phyloP scores from a whole-genome alignment of 1,284 basidiomycete genomes.

The Leccinum pseudoinsigne region DNA sequence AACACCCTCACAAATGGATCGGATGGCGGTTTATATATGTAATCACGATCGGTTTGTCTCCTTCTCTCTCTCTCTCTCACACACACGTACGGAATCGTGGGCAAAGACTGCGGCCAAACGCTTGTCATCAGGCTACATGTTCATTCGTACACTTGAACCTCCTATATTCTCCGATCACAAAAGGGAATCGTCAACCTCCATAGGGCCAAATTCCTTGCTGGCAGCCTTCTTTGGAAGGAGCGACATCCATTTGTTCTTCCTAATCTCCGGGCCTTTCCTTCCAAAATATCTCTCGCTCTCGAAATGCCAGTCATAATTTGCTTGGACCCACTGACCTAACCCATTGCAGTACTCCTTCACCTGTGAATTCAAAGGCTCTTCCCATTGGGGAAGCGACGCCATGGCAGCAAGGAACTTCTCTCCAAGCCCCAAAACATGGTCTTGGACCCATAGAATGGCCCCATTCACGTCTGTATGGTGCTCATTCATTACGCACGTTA shows the following conservation, averaged over 20 bases:
- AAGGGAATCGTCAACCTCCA: neutral
- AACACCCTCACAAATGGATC: no score
- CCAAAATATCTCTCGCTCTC: neutral
- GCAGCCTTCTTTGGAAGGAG: neutral
- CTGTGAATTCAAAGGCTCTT: neutral
- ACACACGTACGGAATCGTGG: neutral
- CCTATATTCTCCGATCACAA: neutral
- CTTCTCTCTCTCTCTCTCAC: neutral
- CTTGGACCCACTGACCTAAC: neutral
- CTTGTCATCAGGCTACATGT: neutral
- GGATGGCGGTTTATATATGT: no score
- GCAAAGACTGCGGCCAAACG: neutral
- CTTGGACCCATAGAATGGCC: constrained; percentile 37
- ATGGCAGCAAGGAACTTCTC: neutral
- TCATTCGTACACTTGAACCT: neutral
- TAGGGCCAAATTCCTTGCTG: neutral
- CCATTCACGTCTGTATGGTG: constrained; percentile 33
- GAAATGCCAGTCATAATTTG: neutral
- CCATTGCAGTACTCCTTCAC: neutral
- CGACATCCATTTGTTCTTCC: neutral
- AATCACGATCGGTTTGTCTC: neutral
- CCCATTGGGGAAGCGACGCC: neutral
- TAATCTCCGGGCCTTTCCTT: neutral
- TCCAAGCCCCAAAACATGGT: neutral
- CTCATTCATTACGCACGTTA: constrained; percentile 37